Evolutionary conservation across 331 rosid genomes (phyloP), one percentile per base, ranked within the genome.

Genomic region (Arachis monticola): DNA sequence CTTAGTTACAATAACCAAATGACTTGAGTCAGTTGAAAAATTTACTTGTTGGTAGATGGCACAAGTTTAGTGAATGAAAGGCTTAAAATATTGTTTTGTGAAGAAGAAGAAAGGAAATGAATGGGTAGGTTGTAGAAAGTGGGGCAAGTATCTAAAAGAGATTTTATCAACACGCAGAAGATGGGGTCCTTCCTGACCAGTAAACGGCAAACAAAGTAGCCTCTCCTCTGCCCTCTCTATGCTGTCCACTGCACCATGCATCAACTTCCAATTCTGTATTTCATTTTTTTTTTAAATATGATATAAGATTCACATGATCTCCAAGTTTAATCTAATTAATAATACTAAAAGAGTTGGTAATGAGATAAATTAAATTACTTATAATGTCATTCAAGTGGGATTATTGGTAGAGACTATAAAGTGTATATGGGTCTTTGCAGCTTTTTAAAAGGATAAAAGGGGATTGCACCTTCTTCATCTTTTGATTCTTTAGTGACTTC

Each of bases 231-330:
- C 41, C 41, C 41, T 38, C 41, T 38, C 41, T 38, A 38, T 5
- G 5, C 41, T 38, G 5, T 38, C 41, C 41, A 38, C 41, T 38
- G 5, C 41, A 38, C 41, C 41, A 2, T 38, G 41, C 41, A 38
- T 8, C 80, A 78, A 51, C 67, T 74, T 82, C 73, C 63, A 69
- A 74, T 69, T 64, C 41, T 42, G 11, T 50, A 38, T 38, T 38
- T 38, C 5, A 38, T 38, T 38, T 27, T 27, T 27, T 27, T 27
- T 27, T 27, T 27, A 27, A 27, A 27, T 27, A 27, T 27, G 30
- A 27, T 27, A 27, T 27, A 27, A 27, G 30, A 27, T 27, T 27
- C 30, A 27, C 30, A 27, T 27, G 30, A 27, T 27, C 30, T 27
- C 30, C 30, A 27, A 27, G 30, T 27, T 27, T 27, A 27, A 27